A percentile compares a stretch with the other conserved stretches of the same genome.
Evolutionary conservation across 257 asterid species (phyloP).

Genomic region (Coffea eugenioides): DNA sequence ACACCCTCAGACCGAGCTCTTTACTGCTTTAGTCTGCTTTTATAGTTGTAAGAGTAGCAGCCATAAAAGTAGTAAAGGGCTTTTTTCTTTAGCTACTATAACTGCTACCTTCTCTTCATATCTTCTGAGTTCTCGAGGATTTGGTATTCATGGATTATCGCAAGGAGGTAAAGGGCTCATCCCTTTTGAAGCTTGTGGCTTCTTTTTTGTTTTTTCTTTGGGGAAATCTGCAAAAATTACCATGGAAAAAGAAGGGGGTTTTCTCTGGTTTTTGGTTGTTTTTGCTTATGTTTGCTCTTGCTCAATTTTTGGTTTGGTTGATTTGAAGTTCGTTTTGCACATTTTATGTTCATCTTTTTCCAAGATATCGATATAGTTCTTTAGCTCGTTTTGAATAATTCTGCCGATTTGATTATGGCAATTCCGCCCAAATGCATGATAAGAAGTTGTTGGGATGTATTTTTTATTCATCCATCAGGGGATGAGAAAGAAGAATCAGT

Average conservation of each 20-base stretch:
- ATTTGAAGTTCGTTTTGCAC: no score
- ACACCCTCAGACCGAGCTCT: background rate
- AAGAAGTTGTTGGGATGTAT: background rate
- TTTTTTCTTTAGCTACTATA: background rate
- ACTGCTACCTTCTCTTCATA: background rate
- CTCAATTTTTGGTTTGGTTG: background rate
- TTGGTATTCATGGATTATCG: constrained; percentile 25
- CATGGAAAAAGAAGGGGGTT: background rate
- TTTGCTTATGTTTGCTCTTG: background rate
- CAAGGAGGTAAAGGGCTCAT: constrained; percentile 26
- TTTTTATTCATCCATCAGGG: background rate
- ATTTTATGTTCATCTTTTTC: background rate
- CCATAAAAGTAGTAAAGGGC: background rate
- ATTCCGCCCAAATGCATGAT: background rate
- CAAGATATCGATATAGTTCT: background rate
- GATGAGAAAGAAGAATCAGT: background rate
- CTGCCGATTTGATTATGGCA: background rate
- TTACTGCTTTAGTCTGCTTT: background rate
- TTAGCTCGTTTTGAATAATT: background rate
- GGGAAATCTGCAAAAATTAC: background rate
- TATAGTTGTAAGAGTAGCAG: background rate
- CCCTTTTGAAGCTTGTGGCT: background rate
- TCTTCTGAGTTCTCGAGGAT: constrained; percentile 9
- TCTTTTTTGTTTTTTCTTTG: background rate
- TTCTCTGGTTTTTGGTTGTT: background rate